Evolutionary conservation across 2,329 filamentous ascomycete species (phyloP).

Genomic region (Trichoderma afroharzianum): DNA sequence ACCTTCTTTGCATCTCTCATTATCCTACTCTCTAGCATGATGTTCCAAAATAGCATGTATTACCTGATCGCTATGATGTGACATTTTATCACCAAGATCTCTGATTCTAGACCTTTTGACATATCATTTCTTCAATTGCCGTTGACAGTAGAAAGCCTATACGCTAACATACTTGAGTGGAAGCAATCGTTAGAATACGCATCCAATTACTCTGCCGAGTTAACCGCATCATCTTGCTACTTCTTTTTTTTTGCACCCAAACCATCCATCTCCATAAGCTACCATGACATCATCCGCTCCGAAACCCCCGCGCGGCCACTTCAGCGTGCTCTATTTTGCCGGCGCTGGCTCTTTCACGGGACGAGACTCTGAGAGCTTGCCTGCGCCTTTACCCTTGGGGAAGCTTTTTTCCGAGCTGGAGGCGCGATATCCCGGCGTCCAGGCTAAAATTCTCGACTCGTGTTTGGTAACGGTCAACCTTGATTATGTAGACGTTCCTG

Average conservation of each 20-base stretch:
- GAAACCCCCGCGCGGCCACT: conserved; percentile 59
- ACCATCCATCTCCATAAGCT: background rate
- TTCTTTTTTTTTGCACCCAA: background rate
- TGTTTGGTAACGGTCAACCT: conserved; percentile 78
- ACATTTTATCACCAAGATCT: conserved; percentile 68
- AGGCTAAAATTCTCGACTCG: conserved; percentile 62
- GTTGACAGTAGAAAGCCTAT: background rate
- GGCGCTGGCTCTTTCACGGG: conserved; percentile 66
- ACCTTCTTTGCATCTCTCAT: background rate
- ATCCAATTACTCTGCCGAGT: background rate
- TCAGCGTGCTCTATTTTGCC: conserved; percentile 80
- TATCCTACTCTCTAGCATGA: conserved; percentile 39
- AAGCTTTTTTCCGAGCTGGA: conserved; percentile 68
- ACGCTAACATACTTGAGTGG: conserved; percentile 3
- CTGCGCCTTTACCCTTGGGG: conserved; percentile 60
- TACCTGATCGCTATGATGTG: conserved; percentile 56
- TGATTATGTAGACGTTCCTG: conserved; percentile 70
- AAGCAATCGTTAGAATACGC: background rate
- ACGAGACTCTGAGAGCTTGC: conserved; percentile 62
- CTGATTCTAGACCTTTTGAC: conserved; percentile 45
- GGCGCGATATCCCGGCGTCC: conserved; percentile 65
- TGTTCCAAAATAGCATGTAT: conserved; percentile 55
- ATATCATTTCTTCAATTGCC: background rate
- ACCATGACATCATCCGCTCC: conserved; percentile 36
- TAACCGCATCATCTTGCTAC: background rate